Conservation (phyloP, 768 basidiomycete species). For the Tricholoma saponaceum region DNA sequence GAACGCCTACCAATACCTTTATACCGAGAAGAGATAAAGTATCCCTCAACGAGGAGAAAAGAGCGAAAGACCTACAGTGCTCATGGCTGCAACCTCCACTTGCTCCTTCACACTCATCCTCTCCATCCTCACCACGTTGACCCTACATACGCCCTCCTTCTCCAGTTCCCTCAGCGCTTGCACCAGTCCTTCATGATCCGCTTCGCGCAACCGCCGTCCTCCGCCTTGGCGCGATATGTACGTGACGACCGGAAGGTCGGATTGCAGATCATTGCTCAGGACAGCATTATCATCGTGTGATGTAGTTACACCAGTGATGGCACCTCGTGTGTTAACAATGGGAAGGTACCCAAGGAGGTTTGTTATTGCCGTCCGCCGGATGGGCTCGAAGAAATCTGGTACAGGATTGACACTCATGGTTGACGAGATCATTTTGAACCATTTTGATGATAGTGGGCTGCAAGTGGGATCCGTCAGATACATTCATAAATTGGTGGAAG, state of each 20-base stretch:
- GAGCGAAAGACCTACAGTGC: constrained; percentile 42
- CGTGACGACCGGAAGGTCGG: constrained; percentile 35
- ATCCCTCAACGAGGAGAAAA: background rate
- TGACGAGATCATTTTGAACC: constrained; percentile 35
- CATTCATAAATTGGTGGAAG: too few species aligned
- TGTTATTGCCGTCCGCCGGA: constrained; percentile 23
- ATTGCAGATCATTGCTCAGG: background rate
- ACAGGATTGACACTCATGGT: constrained; percentile 25
- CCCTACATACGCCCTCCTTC: constrained; percentile 45
- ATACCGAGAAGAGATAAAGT: background rate
- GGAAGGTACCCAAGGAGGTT: constrained; percentile 32
- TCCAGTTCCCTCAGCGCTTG: constrained; percentile 41
- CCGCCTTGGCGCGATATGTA: constrained; percentile 60
- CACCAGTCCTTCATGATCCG: constrained; percentile 48
- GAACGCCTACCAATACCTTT: constrained; percentile 60
- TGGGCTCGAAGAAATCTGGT: constrained; percentile 31
- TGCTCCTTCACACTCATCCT: constrained; percentile 58
- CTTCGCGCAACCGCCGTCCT: constrained; percentile 35
- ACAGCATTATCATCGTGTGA: constrained; percentile 6
- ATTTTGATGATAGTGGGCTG: constrained; percentile 24
- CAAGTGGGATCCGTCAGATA: background rate
- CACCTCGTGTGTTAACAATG: constrained; percentile 7
- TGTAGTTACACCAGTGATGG: constrained; percentile 7
- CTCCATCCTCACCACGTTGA: constrained; percentile 39
- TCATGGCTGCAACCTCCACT: constrained; percentile 51